Percentiles rank a stretch among this genome's conserved stretches.
Evolutionary conservation across 2,329 filamentous ascomycete genomes (phyloP).

Genomic region (Alternaria postmessia): DNA sequence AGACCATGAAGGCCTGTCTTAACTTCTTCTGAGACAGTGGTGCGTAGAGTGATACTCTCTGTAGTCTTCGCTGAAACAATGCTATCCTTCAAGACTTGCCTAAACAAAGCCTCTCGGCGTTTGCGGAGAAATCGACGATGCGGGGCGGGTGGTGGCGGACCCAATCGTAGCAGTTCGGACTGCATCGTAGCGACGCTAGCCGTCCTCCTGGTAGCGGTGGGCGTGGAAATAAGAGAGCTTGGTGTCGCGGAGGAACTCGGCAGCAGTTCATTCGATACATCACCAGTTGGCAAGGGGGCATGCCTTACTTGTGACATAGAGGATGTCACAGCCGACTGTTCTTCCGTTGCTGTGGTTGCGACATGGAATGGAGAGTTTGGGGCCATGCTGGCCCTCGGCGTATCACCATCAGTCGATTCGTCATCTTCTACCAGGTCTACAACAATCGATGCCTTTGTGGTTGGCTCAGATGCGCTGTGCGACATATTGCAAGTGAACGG

Average conservation of each 20-base stretch:
- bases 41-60: background rate
- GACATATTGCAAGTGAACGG: background rate
- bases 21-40: background rate
- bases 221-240: background rate
- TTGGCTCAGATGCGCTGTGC: background rate
- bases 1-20: background rate
- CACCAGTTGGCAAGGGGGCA: background rate
- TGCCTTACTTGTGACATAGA: background rate
- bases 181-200: background rate
- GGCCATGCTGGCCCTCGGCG: background rate
- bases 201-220: background rate
- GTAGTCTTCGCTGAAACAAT: background rate
- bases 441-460: background rate
- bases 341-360: background rate
- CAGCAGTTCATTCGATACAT: background rate
- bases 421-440: background rate
- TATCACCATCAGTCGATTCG: background rate
- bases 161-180: background rate
- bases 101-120: background rate
- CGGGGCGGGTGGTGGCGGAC: background rate
- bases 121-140: background rate
- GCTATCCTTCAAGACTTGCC: constrained; percentile 1
- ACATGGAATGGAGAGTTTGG: background rate
- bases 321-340: background rate
- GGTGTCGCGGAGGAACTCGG: background rate